Evolutionary conservation across 2,329 filamentous ascomycete genomes (phyloP), one percentile per base, ranked within the genome.

Genomic region (Diatrype stigma): DNA sequence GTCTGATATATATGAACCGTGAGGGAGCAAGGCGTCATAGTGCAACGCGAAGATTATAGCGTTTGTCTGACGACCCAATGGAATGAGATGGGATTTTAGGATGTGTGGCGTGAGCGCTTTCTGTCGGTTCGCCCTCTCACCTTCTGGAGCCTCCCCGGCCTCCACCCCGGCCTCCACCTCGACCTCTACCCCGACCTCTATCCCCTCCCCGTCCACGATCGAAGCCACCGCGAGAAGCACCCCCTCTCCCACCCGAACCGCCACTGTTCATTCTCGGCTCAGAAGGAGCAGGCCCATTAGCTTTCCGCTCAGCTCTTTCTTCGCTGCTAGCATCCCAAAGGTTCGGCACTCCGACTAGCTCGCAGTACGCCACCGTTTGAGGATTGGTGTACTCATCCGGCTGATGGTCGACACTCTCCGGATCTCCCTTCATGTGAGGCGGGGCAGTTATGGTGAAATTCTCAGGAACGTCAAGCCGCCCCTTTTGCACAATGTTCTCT

Each of bases 331-430:
- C 81, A 60, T 87, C 78, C 75, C 83, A 96, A 10, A 85, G 76
- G 66, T 97, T 96, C 6, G 81, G 73, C 32, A 99, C 84, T 8
- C 80, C 84, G 1, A 97, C 62, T 50, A 97, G 70, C 50, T 85
- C 74, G 68, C 94, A 99, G 65, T 93, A 97, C 3, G 76, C 70
- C n/a, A 74, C 75, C 6, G 91, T 97, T 71, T 97, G 93, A 12
- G 87, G 86, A 63, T 94, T 97, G 3, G 84, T 90, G 66, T 93
- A 93, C 70, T 96, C 92, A 1, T 76, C 73, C 1, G 91, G 90
- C 66, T 84, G 80, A n/a, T 85, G 74, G 0, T 74, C 62, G 0
- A 83, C 80, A 22, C 73, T 75, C 56, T 85, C 80, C 0, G 84
- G 80, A 6, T 77, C 71, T 0, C 74, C 71, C 1, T 75, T 71